These are phyloP conservation scores for Nematocida ironsii DNA, from an alignment of 371 early-diverging fungal genomes.

Conservation along the genomic window DNA sequence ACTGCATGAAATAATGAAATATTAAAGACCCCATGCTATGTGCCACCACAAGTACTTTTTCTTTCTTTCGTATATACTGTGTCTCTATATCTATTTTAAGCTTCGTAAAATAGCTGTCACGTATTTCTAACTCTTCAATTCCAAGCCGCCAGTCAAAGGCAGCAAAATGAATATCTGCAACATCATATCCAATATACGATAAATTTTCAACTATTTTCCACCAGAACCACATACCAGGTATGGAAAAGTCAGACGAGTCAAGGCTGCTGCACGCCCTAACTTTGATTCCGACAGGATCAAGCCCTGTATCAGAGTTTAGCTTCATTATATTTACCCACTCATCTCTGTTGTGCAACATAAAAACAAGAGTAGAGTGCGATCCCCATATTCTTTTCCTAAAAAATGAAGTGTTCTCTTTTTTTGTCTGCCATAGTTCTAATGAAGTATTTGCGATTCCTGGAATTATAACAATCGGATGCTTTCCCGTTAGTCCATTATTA, in stretches of 20 bases:
- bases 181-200: constrained; percentile 77
- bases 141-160: constrained; percentile 87
- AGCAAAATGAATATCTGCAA: constrained; percentile 73
- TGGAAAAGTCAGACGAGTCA: constrained; percentile 84
- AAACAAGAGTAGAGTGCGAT: constrained; percentile 75
- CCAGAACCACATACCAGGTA: constrained; percentile 91
- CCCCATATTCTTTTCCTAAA: constrained; percentile 89
- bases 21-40: constrained; percentile 75
- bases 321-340: constrained; percentile 79
- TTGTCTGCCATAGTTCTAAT: constrained; percentile 79
- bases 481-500: constrained; percentile 11
- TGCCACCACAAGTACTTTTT: constrained; percentile 65
- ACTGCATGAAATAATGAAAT: constrained; percentile 80
- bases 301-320: constrained; percentile 77
- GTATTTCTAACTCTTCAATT: constrained; percentile 76
- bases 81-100: constrained; percentile 77
- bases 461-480: constrained; percentile 77
- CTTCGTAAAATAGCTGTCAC: constrained; percentile 79
- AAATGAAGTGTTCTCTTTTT: constrained; percentile 73
- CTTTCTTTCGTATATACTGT: constrained; percentile 69
- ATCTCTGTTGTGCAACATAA: constrained; percentile 77
- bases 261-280: constrained; percentile 82
- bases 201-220: constrained; percentile 73
- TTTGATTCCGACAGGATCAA: constrained; percentile 77
- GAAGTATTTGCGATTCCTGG: constrained; percentile 84